Percentiles rank a stretch among this genome's conserved stretches.
Evolutionary conservation across 2,329 filamentous ascomycete species (phyloP).

Genomic region (Penicillium hesseltinei): DNA sequence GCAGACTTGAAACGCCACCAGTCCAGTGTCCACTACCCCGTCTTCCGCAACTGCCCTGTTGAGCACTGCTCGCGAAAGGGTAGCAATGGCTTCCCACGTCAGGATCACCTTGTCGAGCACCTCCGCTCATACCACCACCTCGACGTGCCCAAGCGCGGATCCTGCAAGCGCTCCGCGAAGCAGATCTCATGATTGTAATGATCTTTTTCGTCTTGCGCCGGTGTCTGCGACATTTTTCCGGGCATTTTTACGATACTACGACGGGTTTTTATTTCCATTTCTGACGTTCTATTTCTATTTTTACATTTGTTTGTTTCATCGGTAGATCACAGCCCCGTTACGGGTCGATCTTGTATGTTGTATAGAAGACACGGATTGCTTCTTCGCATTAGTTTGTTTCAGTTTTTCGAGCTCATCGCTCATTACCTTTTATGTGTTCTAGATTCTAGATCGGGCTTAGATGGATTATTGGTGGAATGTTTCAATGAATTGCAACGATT

Average conservation of each 20-base stretch:
- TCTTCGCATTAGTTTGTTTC: background rate
- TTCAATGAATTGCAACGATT: conserved; percentile 5
- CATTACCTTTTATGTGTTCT: background rate
- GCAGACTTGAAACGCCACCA: conserved; percentile 53
- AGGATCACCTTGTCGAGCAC: conserved; percentile 60
- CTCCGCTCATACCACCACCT: conserved; percentile 55
- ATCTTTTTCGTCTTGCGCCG: background rate
- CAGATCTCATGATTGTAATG: conserved; percentile 6
- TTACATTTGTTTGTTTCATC: background rate
- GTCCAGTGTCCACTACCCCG: conserved; percentile 46
- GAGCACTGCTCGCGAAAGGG: conserved; percentile 48
- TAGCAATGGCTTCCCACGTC: conserved; percentile 53
- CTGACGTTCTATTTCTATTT: background rate
- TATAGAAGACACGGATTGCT: conserved; percentile 1
- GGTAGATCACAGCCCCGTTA: background rate
- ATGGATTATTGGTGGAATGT: conserved; percentile 1
- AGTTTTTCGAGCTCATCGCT: background rate
- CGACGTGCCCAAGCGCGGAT: conserved; percentile 43
- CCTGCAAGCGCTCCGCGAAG: conserved; percentile 30
- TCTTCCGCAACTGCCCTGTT: conserved; percentile 46
- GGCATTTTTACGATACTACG: conserved; percentile 2
- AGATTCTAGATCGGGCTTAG: conserved; percentile 6
- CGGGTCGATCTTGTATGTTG: background rate
- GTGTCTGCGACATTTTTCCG: background rate
- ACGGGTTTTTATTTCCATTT: background rate